Evolutionary conservation across 2,329 filamentous ascomycete genomes (phyloP), one percentile per base, ranked within the genome.

Genomic region (Aspergillus fijiensis): DNA sequence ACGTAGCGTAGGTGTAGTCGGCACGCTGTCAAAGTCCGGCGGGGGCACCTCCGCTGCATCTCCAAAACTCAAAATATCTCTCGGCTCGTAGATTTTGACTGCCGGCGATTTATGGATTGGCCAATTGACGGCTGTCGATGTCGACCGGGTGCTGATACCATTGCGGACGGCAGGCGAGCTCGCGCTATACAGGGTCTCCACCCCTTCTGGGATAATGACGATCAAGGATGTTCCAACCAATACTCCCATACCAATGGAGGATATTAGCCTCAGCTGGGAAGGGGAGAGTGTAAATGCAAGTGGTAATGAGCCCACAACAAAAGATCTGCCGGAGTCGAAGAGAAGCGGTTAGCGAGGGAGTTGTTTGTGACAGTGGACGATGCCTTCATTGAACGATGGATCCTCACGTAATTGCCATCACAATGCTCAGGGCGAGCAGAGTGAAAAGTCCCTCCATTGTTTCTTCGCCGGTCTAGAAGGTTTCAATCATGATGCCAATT

Each of bases 141-240:
- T 58, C 10, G 69, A 65, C 42, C 70, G 72, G 19, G 66, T 67
- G 62, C 63, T 72, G 51, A 73, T 68, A 60, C 66, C 71, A 59
- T 74, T 77, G 60, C 61, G 71, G 60, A 57, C 53, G 51, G 68
- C 69, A 31, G 69, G 60, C 19, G 71, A 63, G 54, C 70, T 77
- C 42, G 85, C 82, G 67, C 79, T 87, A 67, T 95, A 91, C 59
- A 97, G 84, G 3, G 95, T 94, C 73, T 97, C 93, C 61, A 98
- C 89, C 42, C 95, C 95, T 76, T 99, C 95, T 0, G 95, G 95
- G 70, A 99, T 96, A 72, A 99, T 98, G 33, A 99, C 92, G 65
- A 98, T 94, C 65, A 99, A 84, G 1, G 94, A 94, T 29, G 95
- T 98, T 39, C 95, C 95, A 16, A 99, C 93, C 9, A 99, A 82